A percentile compares a stretch with the other conserved stretches of the same genome.
These are phyloP conservation scores for Pinus tabuliformis DNA, from an alignment of 75 land plant species.

Conservation along the genomic window DNA sequence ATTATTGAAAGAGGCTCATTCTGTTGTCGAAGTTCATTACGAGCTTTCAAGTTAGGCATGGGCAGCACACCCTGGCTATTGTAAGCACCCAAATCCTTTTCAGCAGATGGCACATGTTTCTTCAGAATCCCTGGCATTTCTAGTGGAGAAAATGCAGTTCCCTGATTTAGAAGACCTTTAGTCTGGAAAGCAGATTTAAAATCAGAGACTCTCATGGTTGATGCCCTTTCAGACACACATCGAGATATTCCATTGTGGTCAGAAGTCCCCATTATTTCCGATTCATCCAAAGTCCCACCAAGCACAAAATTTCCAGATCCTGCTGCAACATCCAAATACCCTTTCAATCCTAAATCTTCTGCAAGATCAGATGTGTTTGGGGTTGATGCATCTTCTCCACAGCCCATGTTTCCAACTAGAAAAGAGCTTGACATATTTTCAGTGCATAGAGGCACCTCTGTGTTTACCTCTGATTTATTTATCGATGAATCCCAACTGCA, in stretches of 20 bases:
- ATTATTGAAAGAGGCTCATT: neutral
- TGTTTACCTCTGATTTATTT: slow-evolving; percentile 1
- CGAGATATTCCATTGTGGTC: neutral
- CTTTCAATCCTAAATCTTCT: slow-evolving; percentile 16
- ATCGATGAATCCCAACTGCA: neutral
- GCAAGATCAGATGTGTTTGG: slow-evolving; percentile 10
- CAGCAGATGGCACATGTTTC: neutral
- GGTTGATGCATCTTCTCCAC: neutral
- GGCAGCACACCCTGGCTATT: neutral
- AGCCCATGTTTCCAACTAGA: neutral
- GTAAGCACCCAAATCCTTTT: neutral
- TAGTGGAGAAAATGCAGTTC: neutral
- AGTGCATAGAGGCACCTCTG: neutral
- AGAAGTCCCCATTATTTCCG: slow-evolving; percentile 3
- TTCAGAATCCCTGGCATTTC: neutral
- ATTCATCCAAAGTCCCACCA: neutral
- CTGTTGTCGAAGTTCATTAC: neutral
- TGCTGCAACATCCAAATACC: slow-evolving; percentile 1
- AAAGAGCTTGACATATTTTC: neutral
- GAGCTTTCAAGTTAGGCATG: neutral
- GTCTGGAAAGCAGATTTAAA: neutral
- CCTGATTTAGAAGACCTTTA: slow-evolving; percentile 1
- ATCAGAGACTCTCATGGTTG: neutral
- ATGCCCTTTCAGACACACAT: neutral
- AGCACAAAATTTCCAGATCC: neutral